Percentiles rank a stretch among this genome's conserved stretches.
Conservation (phyloP, 768 basidiomycete genomes). For the Termitomyces sp. region DNA sequence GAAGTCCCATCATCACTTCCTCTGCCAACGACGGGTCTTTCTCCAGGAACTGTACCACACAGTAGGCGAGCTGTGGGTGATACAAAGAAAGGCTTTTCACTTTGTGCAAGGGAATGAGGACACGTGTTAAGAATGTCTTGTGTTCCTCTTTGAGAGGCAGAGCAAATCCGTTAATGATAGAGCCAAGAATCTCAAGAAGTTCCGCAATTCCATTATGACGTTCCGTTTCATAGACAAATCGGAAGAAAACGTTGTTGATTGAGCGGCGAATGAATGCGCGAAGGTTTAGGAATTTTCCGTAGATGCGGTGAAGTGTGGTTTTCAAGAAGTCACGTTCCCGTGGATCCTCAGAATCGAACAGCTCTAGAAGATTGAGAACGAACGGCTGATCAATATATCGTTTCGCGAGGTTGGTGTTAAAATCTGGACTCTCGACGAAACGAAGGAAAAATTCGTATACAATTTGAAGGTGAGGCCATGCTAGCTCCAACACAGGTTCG, state of each 20-base stretch:
- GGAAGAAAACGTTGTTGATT: constrained; percentile 99
- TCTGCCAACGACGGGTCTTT: constrained; percentile 91
- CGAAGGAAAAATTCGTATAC: constrained; percentile 99
- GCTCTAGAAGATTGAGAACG: constrained; percentile 92
- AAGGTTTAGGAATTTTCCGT: constrained; percentile 98
- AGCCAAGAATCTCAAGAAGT: constrained; percentile 94
- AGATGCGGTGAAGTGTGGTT: constrained; percentile 97
- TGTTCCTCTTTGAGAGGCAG: constrained; percentile 98
- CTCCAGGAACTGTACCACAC: constrained; percentile 97
- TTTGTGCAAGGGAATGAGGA: constrained; percentile 94
- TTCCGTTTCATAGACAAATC: constrained; percentile 98
- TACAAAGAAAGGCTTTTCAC: constrained; percentile 97
- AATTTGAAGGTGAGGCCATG: constrained; percentile 99
- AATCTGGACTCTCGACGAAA: constrained; percentile 96
- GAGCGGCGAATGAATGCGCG: constrained; percentile 98
- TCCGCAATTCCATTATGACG: constrained; percentile 99
- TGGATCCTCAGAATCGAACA: constrained; percentile 98
- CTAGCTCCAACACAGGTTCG: constrained; percentile 96
- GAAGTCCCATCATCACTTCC: constrained; percentile 93
- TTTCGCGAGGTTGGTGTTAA: constrained; percentile 97
- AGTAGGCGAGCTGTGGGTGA: constrained; percentile 98
- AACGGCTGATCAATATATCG: constrained; percentile 96
- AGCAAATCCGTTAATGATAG: constrained; percentile 99
- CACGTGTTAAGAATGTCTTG: constrained; percentile 94
- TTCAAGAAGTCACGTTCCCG: constrained; percentile 99